These are phyloP conservation scores for Asterochloris erici DNA, from an alignment of 139 green algal genomes.

Conservation along the genomic window DNA sequence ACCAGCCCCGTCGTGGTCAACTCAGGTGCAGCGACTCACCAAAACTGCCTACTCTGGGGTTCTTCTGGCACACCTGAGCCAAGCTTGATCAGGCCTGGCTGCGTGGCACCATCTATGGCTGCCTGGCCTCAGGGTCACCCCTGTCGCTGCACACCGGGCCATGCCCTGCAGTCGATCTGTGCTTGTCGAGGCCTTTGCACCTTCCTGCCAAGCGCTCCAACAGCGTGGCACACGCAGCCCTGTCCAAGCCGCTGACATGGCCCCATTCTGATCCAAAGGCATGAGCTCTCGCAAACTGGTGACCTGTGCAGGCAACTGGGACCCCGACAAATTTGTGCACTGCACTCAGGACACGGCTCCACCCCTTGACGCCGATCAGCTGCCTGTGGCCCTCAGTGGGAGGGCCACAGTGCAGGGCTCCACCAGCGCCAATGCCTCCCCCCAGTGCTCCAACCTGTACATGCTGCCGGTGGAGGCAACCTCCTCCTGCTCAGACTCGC, in stretches of 20 bases:
- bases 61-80: background rate
- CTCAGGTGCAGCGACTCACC: background rate
- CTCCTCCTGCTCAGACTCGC: background rate
- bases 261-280: too few relatives aligned
- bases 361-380: background rate
- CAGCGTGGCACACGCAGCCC: too few relatives aligned
- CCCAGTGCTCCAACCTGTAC: slow-evolving; percentile 1
- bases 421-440: background rate
- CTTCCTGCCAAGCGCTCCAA: too few relatives aligned
- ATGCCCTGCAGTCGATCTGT: too few relatives aligned
- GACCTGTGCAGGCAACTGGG: slow-evolving; percentile 2
- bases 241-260: too few relatives aligned
- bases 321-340: background rate
- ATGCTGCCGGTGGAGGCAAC: slow-evolving; percentile 14
- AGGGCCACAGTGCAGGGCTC: background rate
- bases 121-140: too few relatives aligned
- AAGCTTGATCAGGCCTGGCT: background rate
- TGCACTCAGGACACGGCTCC: background rate
- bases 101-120: too few relatives aligned
- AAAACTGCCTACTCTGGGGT: background rate
- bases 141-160: too few relatives aligned
- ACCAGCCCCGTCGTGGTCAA: background rate
- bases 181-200: too few relatives aligned
- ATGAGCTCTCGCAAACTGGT: too few relatives aligned
- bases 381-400: background rate